Base-by-base conservation (phyloP, 23 red algal species). In the Chondrus crispus region DNA sequence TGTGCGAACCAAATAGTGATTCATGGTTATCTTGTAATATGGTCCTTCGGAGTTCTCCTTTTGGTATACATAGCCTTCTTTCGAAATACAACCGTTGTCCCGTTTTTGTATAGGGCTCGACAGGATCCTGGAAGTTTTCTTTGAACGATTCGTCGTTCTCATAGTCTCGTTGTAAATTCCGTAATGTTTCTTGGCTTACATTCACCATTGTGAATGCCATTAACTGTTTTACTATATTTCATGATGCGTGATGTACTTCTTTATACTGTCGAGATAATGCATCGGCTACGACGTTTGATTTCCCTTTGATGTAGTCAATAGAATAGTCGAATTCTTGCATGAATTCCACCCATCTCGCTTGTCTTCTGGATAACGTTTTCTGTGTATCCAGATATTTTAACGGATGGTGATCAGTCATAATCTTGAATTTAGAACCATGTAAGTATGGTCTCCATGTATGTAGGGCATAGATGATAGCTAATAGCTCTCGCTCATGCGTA, bases 381-480 rank as follows among this genome's bases (percentile, higher is more conserved):
- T 85, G 82, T 28, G 82, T 40, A 32, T 71, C 41, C 3, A 89
- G 55, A 39, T 89, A 79, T 30, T 75, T 74, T 8, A 89, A 12
- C 12, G 72, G 69, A 22, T 79, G 46, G 44, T 89, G 46, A 75
- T 92, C 62, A 14, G 50, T 54, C 30, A 35, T 44, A n/a, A 83
- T 63, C 1, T 19, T 53, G 32, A 69, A 83, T 26, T 54, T 81
- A 43, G 76, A 70, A 29, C 50, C 74, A 43, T 83, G 24, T 9
- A 92, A 39, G 53, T 92, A 92, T 14, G 14, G 45, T 82, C 74
- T 92, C 75, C 74, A 92, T 9, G 7, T 50, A 52, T 84, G 14
- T 0, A 83, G 28, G 40, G 55, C 50, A 55, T 70, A 49, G 3
- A 63, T 28, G 35, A 83, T 82, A 22, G 37, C 88, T 30, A 82